These are phyloP conservation scores for Tolypocladium sp. DNA, from an alignment of 2,329 filamentous ascomycete genomes.

Conservation along the genomic window DNA sequence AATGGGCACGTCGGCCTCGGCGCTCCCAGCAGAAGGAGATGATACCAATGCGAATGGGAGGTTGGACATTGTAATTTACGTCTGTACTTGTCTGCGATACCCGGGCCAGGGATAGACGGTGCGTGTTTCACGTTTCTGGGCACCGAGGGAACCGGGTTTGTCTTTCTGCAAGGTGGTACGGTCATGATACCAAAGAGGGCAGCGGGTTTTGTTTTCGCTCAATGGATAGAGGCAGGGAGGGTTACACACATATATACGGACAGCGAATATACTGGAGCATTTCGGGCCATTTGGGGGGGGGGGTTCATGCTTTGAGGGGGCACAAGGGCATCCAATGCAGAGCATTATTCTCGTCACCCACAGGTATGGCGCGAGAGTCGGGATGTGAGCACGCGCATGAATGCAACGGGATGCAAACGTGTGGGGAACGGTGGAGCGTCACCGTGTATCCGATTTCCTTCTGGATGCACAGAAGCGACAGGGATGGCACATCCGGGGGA, in stretches of 20 bases:
- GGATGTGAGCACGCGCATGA: not conserved
- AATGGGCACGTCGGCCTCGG: constrained; percentile 5
- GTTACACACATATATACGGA: not conserved
- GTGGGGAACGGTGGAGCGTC: not conserved
- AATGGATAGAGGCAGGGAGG: not conserved
- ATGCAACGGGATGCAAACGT: not conserved
- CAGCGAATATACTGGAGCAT: not conserved
- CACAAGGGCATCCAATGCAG: not conserved
- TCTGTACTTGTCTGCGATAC: not conserved
- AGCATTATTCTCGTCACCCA: not conserved
- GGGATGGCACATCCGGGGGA: not conserved
- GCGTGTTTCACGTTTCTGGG: not conserved
- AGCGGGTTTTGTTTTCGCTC: not conserved
- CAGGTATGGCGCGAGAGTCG: too few relatives aligned
- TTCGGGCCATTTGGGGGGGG: not conserved
- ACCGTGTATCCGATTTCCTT: not conserved
- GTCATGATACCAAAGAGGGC: not conserved
- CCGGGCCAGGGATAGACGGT: not conserved
- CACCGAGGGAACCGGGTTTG: not conserved
- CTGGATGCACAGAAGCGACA: not conserved
- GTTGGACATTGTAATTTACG: not conserved
- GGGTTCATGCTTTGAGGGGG: not conserved
- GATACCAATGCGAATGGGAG: not conserved
- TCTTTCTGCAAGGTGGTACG: not conserved
- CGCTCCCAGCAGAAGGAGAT: not conserved